phyloP scores from a whole-genome alignment of 2,329 filamentous ascomycete species.

The Diaporthe velutina region DNA sequence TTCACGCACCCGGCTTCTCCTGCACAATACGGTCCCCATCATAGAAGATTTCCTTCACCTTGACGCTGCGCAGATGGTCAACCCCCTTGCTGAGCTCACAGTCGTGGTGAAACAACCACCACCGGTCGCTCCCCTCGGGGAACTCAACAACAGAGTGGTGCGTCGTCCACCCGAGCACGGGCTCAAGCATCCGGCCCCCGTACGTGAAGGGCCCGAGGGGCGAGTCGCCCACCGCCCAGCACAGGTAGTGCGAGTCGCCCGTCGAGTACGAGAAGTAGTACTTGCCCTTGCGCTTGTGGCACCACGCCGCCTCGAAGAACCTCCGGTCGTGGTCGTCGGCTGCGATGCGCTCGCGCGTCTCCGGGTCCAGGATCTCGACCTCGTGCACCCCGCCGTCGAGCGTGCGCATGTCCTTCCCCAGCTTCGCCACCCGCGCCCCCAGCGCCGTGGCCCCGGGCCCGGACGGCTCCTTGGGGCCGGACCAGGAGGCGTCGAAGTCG shows the following conservation, averaged over 20 bases:
- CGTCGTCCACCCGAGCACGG: conserved; percentile 84
- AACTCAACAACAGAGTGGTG: conserved; percentile 85
- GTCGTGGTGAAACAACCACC: conserved; percentile 85
- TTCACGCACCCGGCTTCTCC: conserved; percentile 49
- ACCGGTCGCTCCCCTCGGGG: conserved; percentile 63
- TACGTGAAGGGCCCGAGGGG: conserved; percentile 82
- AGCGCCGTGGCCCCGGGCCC: conserved; percentile 70
- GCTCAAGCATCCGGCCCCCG: conserved; percentile 78
- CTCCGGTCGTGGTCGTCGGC: conserved; percentile 79
- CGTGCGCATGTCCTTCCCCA: conserved; percentile 75
- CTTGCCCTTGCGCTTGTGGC: conserved; percentile 77
- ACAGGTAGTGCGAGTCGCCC: conserved; percentile 81
- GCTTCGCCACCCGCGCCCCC: conserved; percentile 73
- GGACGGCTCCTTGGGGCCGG: conserved; percentile 70
- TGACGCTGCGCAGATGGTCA: conserved; percentile 79
- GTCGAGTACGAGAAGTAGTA: conserved; percentile 87
- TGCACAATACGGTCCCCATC: conserved; percentile 71
- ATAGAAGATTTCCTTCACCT: conserved; percentile 82
- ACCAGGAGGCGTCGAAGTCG: conserved; percentile 66
- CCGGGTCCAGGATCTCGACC: conserved; percentile 73
- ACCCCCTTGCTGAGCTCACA: conserved; percentile 76
- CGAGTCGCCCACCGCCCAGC: conserved; percentile 74
- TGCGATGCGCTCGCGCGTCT: conserved; percentile 68
- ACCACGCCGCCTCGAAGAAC: conserved; percentile 86
- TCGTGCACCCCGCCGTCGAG: conserved; percentile 70